These are phyloP conservation scores for Serpula lacrymans DNA, from an alignment of 768 basidiomycete species.

Conservation along the genomic window DNA sequence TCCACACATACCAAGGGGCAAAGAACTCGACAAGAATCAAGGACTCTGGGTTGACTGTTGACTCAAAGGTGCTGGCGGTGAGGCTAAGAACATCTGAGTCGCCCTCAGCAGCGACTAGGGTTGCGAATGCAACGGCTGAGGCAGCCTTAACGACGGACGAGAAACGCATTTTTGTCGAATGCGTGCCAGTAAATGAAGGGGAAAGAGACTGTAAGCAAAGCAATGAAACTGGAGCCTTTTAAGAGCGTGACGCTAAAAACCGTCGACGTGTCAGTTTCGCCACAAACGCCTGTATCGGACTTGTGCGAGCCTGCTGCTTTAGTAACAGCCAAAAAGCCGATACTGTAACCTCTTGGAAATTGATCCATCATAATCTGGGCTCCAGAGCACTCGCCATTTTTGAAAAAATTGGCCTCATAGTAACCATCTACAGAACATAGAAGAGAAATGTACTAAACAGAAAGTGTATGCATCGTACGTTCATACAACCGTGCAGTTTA, in stretches of 20 bases:
- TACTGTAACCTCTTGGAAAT: no score
- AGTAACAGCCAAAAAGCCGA: no score
- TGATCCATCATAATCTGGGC: no score
- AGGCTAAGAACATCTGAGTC: constrained; percentile 81
- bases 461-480: no score
- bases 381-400: no score
- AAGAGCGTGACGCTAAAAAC: constrained; percentile 11
- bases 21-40: constrained; percentile 95
- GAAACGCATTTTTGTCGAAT: constrained; percentile 59
- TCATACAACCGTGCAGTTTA: no score
- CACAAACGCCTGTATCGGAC: no score
- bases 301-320: no score
- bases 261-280: constrained; percentile 30
- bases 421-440: no score
- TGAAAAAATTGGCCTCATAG: no score
- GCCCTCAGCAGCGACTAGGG: constrained; percentile 52
- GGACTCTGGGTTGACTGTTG: constrained; percentile 58
- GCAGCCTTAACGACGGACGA: constrained; percentile 44
- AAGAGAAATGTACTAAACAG: no score
- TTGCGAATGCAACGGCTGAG: constrained; percentile 51
- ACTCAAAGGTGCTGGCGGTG: constrained; percentile 65
- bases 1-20: constrained; percentile 64
- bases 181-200: constrained; percentile 20
- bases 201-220: background rate
- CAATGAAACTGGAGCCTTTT: constrained; percentile 13